phyloP scores from a whole-genome alignment of 192 early-diverging fungal genomes.

The Umbelopsis vinacea region DNA sequence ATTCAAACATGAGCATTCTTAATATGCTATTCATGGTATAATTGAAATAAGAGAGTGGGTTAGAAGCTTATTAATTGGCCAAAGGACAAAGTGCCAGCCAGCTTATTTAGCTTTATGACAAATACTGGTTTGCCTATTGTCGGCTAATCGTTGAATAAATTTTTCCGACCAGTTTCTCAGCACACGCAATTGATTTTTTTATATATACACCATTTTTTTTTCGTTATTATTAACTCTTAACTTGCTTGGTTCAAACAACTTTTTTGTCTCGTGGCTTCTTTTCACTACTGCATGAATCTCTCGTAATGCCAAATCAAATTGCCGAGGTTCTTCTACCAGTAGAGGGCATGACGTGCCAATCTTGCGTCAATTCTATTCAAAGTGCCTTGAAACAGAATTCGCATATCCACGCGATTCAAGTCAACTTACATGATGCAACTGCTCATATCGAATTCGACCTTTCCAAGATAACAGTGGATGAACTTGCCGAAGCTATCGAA shows the following conservation, averaged over 20 bases:
- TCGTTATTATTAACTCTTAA: neutral
- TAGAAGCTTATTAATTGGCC: no score
- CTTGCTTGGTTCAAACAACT: neutral
- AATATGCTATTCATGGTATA: neutral
- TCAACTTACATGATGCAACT: conserved; percentile 58
- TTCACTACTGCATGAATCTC: neutral
- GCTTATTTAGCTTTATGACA: neutral
- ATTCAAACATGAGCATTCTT: neutral
- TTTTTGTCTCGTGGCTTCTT: no score
- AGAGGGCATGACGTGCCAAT: conserved; percentile 80
- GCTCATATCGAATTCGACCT: conserved; percentile 64
- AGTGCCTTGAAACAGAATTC: conserved; percentile 46
- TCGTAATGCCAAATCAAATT: conserved; percentile 9
- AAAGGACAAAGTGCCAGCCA: no score
- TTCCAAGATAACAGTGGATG: conserved; percentile 21
- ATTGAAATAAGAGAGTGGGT: neutral
- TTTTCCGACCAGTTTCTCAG: neutral
- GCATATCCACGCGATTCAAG: conserved; percentile 56
- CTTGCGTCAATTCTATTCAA: conserved; percentile 74
- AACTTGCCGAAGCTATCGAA: conserved; percentile 64
- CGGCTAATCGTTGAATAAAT: no score
- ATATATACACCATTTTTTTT: neutral
- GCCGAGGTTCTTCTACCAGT: conserved; percentile 52
- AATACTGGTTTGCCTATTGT: neutral
- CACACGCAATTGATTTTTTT: neutral